Percentiles rank a stretch among this genome's conserved stretches.
phyloP scores from a whole-genome alignment of 2,329 filamentous ascomycete genomes.

The Sclerotinia borealis region DNA sequence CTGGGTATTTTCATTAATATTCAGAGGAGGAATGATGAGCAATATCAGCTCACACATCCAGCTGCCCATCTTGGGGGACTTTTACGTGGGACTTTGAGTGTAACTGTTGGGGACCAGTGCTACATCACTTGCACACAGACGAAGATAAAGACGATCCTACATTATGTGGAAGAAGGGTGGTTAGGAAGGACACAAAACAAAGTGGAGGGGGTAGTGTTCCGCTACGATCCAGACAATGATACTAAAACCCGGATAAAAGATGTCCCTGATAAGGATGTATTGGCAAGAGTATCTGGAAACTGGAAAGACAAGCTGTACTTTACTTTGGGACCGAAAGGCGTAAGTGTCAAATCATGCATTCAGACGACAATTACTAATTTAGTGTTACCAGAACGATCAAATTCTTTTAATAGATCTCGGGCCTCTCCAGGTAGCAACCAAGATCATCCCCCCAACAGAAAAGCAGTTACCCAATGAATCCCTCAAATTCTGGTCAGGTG shows the following conservation, averaged over 20 bases:
- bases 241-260: constrained; percentile 74
- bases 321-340: constrained; percentile 55
- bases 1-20: constrained; percentile 91
- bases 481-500: constrained; percentile 76
- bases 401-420: constrained; percentile 78
- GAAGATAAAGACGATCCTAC: constrained; percentile 82
- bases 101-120: constrained; percentile 84
- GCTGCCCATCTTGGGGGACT: constrained; percentile 88
- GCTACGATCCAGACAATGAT: constrained; percentile 82
- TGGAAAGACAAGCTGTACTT: constrained; percentile 72
- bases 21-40: constrained; percentile 73
- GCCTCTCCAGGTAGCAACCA: constrained; percentile 74
- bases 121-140: constrained; percentile 88
- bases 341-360: constrained; percentile 33
- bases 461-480: constrained; percentile 85
- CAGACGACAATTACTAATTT: constrained; percentile 31
- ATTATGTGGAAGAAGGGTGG: constrained; percentile 95
- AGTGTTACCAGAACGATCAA: constrained; percentile 46
- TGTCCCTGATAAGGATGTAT: constrained; percentile 75
- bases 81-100: constrained; percentile 76
- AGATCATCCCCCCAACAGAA: constrained; percentile 70
- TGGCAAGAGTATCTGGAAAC: constrained; percentile 74
- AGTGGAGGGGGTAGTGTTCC: constrained; percentile 85
- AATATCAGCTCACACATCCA: constrained; percentile 92
- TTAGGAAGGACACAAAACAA: constrained; percentile 85